Percentiles rank a stretch among this genome's conserved stretches.
Evolutionary conservation across 2,329 filamentous ascomycete species (phyloP).

Genomic region (Nemania serpens): DNA sequence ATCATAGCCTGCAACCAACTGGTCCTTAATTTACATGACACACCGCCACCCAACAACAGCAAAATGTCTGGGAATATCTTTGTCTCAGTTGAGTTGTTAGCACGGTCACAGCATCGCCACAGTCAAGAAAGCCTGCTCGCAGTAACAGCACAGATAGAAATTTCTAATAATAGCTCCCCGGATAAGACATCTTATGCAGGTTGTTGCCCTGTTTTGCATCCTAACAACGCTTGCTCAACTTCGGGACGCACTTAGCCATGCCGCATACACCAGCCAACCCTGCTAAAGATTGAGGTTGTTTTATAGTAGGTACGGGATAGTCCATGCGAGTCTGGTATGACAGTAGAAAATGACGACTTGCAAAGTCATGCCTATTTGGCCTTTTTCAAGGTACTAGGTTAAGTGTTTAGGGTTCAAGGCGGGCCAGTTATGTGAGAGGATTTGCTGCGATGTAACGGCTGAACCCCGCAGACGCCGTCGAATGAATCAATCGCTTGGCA

Average conservation of each 20-base stretch:
- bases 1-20: too few species aligned
- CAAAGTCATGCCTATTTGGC: too few species aligned
- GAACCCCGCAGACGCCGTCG: constrained; percentile 14
- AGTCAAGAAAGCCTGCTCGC: background rate
- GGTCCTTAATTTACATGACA: background rate
- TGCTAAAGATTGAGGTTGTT: too few species aligned
- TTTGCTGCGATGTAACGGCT: constrained; percentile 1
- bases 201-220: background rate
- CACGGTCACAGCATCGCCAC: background rate
- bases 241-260: too few species aligned
- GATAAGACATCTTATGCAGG: background rate
- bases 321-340: too few species aligned
- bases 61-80: background rate
- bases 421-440: too few species aligned
- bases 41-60: constrained; percentile 3
- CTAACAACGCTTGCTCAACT: background rate
- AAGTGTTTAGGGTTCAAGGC: too few species aligned
- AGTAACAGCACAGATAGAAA: background rate
- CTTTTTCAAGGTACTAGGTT: too few species aligned
- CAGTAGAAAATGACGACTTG: too few species aligned
- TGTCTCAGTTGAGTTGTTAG: background rate
- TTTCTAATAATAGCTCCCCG: constrained; percentile 14
- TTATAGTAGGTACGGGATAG: too few species aligned
- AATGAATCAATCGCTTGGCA: background rate
- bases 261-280: too few species aligned